These are phyloP conservation scores for Xylariaceae sp. DNA, from an alignment of 2,329 filamentous ascomycete genomes.

Conservation along the genomic window DNA sequence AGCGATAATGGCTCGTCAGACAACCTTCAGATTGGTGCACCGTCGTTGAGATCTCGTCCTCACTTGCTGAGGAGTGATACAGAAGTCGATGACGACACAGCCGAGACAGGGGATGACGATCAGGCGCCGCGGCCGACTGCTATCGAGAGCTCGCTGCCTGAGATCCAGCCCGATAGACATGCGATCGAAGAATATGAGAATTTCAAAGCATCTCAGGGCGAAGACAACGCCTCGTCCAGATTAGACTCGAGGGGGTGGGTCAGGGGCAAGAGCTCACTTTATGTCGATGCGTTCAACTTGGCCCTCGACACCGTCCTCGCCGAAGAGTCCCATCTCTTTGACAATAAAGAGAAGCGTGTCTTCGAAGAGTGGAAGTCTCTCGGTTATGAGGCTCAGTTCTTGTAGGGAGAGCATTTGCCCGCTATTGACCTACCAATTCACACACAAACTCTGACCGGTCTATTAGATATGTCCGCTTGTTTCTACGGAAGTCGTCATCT, in stretches of 20 bases:
- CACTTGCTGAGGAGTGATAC: conserved; percentile 21
- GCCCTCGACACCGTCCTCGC: conserved; percentile 83
- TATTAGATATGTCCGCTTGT: conserved; percentile 81
- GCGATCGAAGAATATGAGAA: conserved; percentile 77
- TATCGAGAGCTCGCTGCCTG: conserved; percentile 65
- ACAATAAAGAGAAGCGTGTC: conserved; percentile 68
- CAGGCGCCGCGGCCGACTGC: conserved; percentile 46
- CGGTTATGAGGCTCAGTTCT: conserved; percentile 80
- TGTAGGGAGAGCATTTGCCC: conserved; percentile 64
- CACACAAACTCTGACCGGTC: conserved; percentile 16
- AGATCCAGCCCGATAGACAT: conserved; percentile 59
- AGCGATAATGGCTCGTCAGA: conserved; percentile 34
- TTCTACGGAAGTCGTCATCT: conserved; percentile 81
- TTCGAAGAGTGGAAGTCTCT: conserved; percentile 71
- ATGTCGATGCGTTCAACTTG: conserved; percentile 94
- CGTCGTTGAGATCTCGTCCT: conserved; percentile 15
- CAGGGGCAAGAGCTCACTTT: conserved; percentile 79
- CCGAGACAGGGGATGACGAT: conserved; percentile 29
- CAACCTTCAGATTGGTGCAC: conserved; percentile 17
- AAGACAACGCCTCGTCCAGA: conserved; percentile 46
- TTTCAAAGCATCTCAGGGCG: conserved; percentile 53
- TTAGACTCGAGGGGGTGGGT: conserved; percentile 55
- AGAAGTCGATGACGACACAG: conserved; percentile 31
- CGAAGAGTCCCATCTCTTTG: conserved; percentile 83
- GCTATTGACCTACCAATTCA: no score